Evolutionary conservation across 2,329 filamentous ascomycete genomes (phyloP).

Genomic region (Coniella vitis): DNA sequence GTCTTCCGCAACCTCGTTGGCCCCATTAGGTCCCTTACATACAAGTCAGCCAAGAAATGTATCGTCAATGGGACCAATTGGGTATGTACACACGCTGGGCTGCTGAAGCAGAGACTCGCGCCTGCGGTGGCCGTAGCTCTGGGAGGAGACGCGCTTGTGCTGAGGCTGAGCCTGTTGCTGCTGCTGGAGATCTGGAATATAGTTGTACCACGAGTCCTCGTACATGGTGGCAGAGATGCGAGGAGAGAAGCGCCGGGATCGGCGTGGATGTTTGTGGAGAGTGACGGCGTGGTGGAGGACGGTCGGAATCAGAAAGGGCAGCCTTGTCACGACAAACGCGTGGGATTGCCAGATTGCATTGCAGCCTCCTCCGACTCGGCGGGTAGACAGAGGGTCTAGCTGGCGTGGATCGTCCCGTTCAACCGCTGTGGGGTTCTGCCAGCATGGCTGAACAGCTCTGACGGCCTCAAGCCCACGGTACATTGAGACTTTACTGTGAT

Average conservation of each 20-base stretch:
- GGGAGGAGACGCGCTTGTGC: constrained; percentile 40
- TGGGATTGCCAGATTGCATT: constrained; percentile 14
- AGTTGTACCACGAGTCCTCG: constrained; percentile 79
- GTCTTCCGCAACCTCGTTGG: constrained; percentile 44
- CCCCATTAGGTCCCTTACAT: constrained; percentile 46
- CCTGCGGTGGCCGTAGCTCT: constrained; percentile 45
- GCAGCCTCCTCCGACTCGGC: not conserved
- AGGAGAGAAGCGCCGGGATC: not conserved
- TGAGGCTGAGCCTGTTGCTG: constrained; percentile 22
- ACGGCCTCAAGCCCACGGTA: no score
- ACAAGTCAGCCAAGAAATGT: not conserved
- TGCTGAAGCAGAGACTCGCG: constrained; percentile 63
- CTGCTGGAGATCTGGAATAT: constrained; percentile 52
- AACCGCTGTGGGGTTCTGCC: not conserved
- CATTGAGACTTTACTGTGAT: not conserved
- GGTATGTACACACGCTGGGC: constrained; percentile 45
- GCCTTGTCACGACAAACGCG: constrained; percentile 9
- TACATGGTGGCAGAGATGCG: constrained; percentile 48
- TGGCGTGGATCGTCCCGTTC: not conserved
- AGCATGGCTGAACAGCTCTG: not conserved
- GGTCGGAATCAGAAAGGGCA: constrained; percentile 1
- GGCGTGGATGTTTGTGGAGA: constrained; percentile 1
- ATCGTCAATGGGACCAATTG: constrained; percentile 16
- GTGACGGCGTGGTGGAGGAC: not conserved
- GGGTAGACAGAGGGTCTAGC: not conserved